Base-by-base conservation (phyloP, 2,329 filamentous ascomycete genomes). In the Thermothelomyces thermophilus region DNA sequence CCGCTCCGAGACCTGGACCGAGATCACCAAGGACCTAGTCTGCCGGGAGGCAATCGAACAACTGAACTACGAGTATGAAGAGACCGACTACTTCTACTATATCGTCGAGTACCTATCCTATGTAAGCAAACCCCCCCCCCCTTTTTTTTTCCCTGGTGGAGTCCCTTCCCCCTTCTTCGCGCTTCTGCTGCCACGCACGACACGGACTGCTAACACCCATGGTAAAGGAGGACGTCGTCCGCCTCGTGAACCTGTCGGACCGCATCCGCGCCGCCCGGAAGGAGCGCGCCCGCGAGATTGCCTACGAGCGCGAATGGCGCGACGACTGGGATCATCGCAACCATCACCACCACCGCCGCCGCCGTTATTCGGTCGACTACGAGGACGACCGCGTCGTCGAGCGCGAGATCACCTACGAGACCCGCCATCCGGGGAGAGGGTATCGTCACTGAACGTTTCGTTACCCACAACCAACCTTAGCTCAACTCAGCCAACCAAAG, bases 11-110 rank as follows among this genome's bases (percentile, higher is more conserved):
- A 87, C 95, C 73, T 97, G 91, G 91, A 98, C 93, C 0, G 93
- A 97, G 69, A 89, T 98, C 60, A 95, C 91, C 40, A 95, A 95
- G 70, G 90, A 95, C 59, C 70, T 97, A 31, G 88, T 97, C 14
- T 76, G 84, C 51, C 82, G 85, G 46, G 90, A 96, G 64, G 93
- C 93, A 16, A 87, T 97, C 56, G 84, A 95, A 59, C 76, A 85
- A 61, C 71, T 84, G 63, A 88, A 88, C 2, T 97, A 95, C 67
- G 83, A 87, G 53, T 97, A 84, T 63, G 89, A 96, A 65, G 90
- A 97, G 74, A 93, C 88, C 0, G 85, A 89, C 47, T 80, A 78
- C 55, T 94, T 89, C 68, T 97, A 87, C 69, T 97, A 96, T 67
- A 82, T 97, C 40, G 91, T 95, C 73, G 82, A 91, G 56, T 96